Percentiles rank a stretch among this genome's conserved stretches.
These are phyloP conservation scores for Kwoniella sp. DNA, from an alignment of 768 basidiomycete genomes.

Conservation along the genomic window DNA sequence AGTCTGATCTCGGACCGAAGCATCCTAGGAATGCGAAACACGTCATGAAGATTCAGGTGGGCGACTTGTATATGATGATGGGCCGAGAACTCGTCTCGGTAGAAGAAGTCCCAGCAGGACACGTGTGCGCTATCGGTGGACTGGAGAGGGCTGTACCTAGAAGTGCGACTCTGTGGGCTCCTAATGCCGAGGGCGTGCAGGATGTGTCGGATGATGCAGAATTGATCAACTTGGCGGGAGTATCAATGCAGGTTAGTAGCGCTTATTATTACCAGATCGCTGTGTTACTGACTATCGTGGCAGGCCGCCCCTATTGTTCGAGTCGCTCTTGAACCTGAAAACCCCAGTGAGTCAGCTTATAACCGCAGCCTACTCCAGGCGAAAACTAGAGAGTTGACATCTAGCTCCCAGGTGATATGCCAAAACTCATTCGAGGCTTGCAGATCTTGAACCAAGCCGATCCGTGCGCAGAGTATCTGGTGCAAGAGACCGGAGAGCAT, in stretches of 20 bases:
- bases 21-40: conserved; percentile 72
- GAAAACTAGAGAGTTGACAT: background rate
- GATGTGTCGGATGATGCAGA: conserved; percentile 25
- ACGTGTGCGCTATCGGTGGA: conserved; percentile 89
- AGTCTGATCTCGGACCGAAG: conserved; percentile 62
- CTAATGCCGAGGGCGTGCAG: conserved; percentile 56
- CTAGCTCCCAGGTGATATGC: conserved; percentile 69
- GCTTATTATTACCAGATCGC: background rate
- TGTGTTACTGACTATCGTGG: background rate
- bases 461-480: conserved; percentile 95
- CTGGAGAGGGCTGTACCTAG: conserved; percentile 87
- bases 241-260: conserved; percentile 55
- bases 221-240: conserved; percentile 49
- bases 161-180: conserved; percentile 83
- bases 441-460: conserved; percentile 90
- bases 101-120: conserved; percentile 80
- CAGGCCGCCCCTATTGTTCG: conserved; percentile 89
- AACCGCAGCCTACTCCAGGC: too few relatives aligned
- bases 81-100: conserved; percentile 88
- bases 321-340: conserved; percentile 84
- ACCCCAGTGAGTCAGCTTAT: conserved; percentile 59
- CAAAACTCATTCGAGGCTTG: conserved; percentile 80
- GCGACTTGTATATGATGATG: conserved; percentile 94
- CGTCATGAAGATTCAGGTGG: conserved; percentile 64
- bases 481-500: conserved; percentile 95